Conservation (phyloP, 2,329 filamentous ascomycete genomes). For the Phoma sp. region DNA sequence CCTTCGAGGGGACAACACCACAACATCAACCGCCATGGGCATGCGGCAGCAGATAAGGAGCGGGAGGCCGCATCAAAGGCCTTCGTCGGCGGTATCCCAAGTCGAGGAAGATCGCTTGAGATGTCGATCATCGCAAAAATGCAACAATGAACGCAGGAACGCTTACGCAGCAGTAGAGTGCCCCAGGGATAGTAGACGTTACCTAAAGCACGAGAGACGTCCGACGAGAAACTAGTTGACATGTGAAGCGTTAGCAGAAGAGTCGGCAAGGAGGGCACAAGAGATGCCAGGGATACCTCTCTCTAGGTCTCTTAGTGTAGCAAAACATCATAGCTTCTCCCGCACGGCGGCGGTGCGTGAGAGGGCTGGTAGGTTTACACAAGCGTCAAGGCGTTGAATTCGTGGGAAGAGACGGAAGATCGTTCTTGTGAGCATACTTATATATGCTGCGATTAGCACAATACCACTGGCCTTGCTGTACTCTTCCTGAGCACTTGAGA, state of each 20-base stretch:
- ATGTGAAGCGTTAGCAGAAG: neutral
- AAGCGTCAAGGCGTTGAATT: neutral
- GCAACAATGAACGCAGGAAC: neutral
- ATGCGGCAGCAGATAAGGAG: conserved; percentile 21
- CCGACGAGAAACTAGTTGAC: neutral
- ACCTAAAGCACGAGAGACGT: neutral
- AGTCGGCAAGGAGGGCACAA: too few species aligned
- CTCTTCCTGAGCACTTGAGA: neutral
- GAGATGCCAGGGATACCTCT: too few species aligned
- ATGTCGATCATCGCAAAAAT: neutral
- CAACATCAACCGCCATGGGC: conserved; percentile 10
- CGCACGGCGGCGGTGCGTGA: neutral
- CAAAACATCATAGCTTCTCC: neutral
- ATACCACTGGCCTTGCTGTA: neutral
- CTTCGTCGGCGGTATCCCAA: neutral
- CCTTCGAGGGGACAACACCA: conserved; percentile 17
- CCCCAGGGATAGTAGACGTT: neutral
- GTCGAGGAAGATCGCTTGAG: neutral
- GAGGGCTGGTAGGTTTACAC: neutral
- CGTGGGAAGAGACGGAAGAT: neutral
- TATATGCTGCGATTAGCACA: neutral
- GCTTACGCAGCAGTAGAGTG: neutral
- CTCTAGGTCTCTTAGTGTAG: neutral
- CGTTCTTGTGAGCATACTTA: neutral
- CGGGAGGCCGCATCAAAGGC: neutral